Evolutionary conservation across 2,329 filamentous ascomycete genomes (phyloP).

Genomic region (Penicillium decumbens): DNA sequence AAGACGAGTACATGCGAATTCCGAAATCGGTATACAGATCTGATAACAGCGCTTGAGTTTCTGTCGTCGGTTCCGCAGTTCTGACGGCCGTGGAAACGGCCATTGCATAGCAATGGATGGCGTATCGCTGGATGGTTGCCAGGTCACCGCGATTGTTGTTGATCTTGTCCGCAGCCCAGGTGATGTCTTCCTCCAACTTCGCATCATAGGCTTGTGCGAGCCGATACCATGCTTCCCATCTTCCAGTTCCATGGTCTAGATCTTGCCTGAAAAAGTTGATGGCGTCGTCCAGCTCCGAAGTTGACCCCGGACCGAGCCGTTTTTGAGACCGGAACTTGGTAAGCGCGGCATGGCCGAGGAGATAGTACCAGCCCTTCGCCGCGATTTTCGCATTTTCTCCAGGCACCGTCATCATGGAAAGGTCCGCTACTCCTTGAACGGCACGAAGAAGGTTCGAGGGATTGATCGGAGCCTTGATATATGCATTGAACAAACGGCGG

Average conservation of each 20-base stretch:
- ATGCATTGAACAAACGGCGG: slow-evolving; percentile 72
- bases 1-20: slow-evolving; percentile 63
- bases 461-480: slow-evolving; percentile 77
- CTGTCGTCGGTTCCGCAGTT: slow-evolving; percentile 51
- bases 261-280: slow-evolving; percentile 76
- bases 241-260: slow-evolving; percentile 72
- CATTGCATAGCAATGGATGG: slow-evolving; percentile 77
- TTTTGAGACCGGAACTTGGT: slow-evolving; percentile 80
- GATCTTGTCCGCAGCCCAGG: slow-evolving; percentile 87
- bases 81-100: slow-evolving; percentile 59
- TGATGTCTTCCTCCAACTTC: slow-evolving; percentile 78
- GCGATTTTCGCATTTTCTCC: slow-evolving; percentile 66
- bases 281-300: slow-evolving; percentile 77
- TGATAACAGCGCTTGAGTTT: slow-evolving; percentile 55
- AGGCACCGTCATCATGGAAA: slow-evolving; percentile 67
- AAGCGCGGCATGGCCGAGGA: slow-evolving; percentile 81
- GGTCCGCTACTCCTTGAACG: slow-evolving; percentile 69
- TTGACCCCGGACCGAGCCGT: slow-evolving; percentile 70
- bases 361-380: slow-evolving; percentile 83
- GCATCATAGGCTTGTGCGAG: slow-evolving; percentile 83
- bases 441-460: slow-evolving; percentile 74
- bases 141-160: slow-evolving; percentile 75
- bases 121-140: slow-evolving; percentile 68
- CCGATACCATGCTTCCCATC: slow-evolving; percentile 88
- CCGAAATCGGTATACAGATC: slow-evolving; percentile 67